phyloP scores from a whole-genome alignment of 2,329 filamentous ascomycete species.

The Huntiella decipiens region DNA sequence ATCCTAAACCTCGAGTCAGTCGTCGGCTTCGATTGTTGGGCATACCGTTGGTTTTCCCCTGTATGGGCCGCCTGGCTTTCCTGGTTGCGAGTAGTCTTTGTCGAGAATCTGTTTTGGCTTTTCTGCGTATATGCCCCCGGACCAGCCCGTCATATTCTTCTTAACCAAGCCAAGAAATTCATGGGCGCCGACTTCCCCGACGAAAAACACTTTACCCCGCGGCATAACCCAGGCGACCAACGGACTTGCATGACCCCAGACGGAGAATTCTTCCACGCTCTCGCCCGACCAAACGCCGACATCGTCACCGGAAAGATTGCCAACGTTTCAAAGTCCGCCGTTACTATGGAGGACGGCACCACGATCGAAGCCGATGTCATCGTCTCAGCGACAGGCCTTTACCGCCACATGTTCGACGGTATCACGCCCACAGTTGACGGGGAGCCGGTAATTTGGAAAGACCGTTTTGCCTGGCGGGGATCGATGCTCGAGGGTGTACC shows the following conservation, averaged over 20 bases:
- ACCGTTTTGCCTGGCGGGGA: slow-evolving; percentile 43
- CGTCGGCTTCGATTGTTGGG: slow-evolving; percentile 19
- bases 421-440: slow-evolving; percentile 35
- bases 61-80: slow-evolving; percentile 27
- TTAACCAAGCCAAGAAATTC: slow-evolving; percentile 25
- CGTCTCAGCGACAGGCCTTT: slow-evolving; percentile 48
- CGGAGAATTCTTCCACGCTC: slow-evolving; percentile 35
- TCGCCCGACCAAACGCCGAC: slow-evolving; percentile 25
- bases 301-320: slow-evolving; percentile 35
- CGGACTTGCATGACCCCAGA: slow-evolving; percentile 48
- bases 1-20: slow-evolving; percentile 34
- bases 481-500: slow-evolving; percentile 48
- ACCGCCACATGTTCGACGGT: slow-evolving; percentile 37
- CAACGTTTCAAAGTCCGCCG: slow-evolving; percentile 27
- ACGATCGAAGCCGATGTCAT: slow-evolving; percentile 45
- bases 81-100: slow-evolving; percentile 29
- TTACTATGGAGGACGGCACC: slow-evolving; percentile 22
- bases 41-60: slow-evolving; percentile 27
- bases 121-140: slow-evolving; percentile 25
- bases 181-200: slow-evolving; percentile 33
- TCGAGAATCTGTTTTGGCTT: slow-evolving; percentile 26
- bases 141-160: slow-evolving; percentile 17
- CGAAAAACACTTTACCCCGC: slow-evolving; percentile 44
- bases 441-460: slow-evolving; percentile 24
- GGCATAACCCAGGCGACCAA: slow-evolving; percentile 53